Evolutionary conservation across 257 asterid species (phyloP).

Genomic region (Nicotiana knightiana): DNA sequence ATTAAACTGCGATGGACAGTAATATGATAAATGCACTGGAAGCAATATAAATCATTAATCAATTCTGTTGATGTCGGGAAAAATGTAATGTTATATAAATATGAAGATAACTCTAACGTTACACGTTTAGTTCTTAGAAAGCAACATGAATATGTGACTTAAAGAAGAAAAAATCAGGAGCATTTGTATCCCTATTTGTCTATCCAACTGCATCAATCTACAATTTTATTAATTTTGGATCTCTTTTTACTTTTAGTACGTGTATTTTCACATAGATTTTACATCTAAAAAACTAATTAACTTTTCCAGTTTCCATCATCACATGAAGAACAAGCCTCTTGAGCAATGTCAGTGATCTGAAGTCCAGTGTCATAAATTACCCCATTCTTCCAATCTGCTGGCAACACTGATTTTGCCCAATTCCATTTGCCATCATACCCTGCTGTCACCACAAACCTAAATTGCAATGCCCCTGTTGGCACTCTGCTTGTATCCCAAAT

Average conservation of each 20-base stretch:
- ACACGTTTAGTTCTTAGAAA: neutral
- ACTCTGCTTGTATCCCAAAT: slow-evolving; percentile 78
- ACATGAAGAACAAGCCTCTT: slow-evolving; percentile 61
- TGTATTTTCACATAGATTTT: neutral
- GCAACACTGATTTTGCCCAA: slow-evolving; percentile 66
- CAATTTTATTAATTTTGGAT: neutral
- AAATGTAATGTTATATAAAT: neutral
- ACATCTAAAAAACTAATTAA: neutral
- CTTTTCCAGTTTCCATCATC: slow-evolving; percentile 42
- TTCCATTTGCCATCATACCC: slow-evolving; percentile 71
- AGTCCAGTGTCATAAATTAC: slow-evolving; percentile 55
- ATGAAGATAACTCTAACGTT: neutral
- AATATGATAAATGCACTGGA: neutral
- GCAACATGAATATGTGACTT: neutral
- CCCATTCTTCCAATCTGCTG: slow-evolving; percentile 52
- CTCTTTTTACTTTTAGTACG: neutral
- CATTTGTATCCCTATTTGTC: neutral
- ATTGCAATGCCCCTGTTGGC: slow-evolving; percentile 58
- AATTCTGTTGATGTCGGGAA: neutral
- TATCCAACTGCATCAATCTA: neutral
- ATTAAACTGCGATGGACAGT: neutral
- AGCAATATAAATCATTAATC: neutral
- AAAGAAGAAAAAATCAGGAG: neutral
- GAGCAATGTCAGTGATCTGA: slow-evolving; percentile 68
- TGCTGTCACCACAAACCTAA: slow-evolving; percentile 63